Percentiles rank a stretch among this genome's conserved stretches.
phyloP scores from a whole-genome alignment of 768 basidiomycete species.

The Flagelloscypha sp. region DNA sequence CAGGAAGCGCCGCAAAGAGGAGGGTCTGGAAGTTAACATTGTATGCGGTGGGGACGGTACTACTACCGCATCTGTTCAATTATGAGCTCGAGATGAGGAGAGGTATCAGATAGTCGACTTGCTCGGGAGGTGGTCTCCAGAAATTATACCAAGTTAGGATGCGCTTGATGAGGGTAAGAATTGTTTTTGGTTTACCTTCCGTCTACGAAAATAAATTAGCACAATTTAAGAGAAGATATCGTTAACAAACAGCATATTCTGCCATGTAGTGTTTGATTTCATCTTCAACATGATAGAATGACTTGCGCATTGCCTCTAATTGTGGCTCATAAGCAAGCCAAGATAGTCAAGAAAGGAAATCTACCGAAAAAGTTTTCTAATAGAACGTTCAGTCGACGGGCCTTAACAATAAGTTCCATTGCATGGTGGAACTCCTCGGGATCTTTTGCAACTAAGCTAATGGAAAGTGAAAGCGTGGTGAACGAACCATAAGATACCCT shows the following conservation, averaged over 20 bases:
- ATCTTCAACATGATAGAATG: constrained; percentile 47
- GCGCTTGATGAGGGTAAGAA: constrained; percentile 48
- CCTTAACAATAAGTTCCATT: too few species aligned
- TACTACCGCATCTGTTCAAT: constrained; percentile 47
- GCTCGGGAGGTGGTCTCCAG: constrained; percentile 69
- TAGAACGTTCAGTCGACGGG: too few species aligned
- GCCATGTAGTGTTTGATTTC: constrained; percentile 54
- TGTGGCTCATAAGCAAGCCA: too few species aligned
- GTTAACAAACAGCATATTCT: constrained; percentile 31
- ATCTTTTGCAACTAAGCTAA: too few species aligned
- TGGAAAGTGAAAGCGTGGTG: too few species aligned
- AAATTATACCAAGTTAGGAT: constrained; percentile 65
- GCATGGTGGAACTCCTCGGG: too few species aligned
- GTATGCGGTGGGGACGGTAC: constrained; percentile 53
- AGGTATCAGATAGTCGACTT: constrained; percentile 17
- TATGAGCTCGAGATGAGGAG: constrained; percentile 3
- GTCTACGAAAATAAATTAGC: constrained; percentile 27
- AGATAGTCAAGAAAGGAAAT: too few species aligned
- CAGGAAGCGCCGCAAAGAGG: constrained; percentile 63
- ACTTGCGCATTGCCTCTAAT: constrained; percentile 57
- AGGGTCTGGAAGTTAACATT: constrained; percentile 66
- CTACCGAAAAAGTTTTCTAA: too few species aligned
- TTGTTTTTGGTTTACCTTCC: constrained; percentile 36
- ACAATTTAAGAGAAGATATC: background rate
- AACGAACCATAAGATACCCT: too few species aligned